Percentiles rank a stretch among this genome's conserved stretches.
Evolutionary conservation across 2,329 filamentous ascomycete species (phyloP).

Genomic region (Claviceps sp.): DNA sequence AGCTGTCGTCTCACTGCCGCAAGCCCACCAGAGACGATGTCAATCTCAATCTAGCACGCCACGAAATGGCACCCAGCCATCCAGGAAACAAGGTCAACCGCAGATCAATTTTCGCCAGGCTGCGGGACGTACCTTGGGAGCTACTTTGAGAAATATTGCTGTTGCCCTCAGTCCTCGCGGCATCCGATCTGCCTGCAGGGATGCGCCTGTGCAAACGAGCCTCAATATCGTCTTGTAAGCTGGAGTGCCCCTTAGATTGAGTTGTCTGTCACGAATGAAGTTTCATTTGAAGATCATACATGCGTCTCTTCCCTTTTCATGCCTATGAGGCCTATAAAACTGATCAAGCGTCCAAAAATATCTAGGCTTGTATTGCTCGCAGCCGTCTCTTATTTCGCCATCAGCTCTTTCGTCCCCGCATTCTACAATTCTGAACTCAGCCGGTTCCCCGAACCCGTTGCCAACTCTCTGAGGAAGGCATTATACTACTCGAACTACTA

Average conservation of each 20-base stretch:
- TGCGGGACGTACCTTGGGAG: slow-evolving; percentile 17
- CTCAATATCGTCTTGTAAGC: slow-evolving; percentile 20
- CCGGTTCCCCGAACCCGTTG: slow-evolving; percentile 53
- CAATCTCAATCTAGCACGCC: slow-evolving; percentile 16
- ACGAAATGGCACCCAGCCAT: slow-evolving; percentile 4
- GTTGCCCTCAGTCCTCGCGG: slow-evolving; percentile 22
- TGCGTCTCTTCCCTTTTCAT: neutral
- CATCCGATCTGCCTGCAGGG: slow-evolving; percentile 20
- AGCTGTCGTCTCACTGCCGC: slow-evolving; percentile 16
- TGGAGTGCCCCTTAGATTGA: neutral
- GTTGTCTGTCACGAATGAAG: neutral
- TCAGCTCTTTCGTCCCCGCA: slow-evolving; percentile 36
- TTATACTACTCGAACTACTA: slow-evolving; percentile 75
- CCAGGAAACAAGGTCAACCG: slow-evolving; percentile 11
- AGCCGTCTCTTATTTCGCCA: slow-evolving; percentile 17
- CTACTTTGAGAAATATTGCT: slow-evolving; percentile 21
- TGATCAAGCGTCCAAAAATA: neutral
- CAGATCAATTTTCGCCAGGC: slow-evolving; percentile 21
- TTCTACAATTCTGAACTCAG: slow-evolving; percentile 44
- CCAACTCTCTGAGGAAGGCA: slow-evolving; percentile 66
- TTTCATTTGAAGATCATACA: neutral
- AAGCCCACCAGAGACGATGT: slow-evolving; percentile 14
- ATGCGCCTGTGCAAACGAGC: slow-evolving; percentile 18
- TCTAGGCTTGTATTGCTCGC: slow-evolving; percentile 17
- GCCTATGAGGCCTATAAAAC: neutral